Evolutionary conservation across 768 basidiomycete species (phyloP).

Genomic region (Mycena epipterygia): DNA sequence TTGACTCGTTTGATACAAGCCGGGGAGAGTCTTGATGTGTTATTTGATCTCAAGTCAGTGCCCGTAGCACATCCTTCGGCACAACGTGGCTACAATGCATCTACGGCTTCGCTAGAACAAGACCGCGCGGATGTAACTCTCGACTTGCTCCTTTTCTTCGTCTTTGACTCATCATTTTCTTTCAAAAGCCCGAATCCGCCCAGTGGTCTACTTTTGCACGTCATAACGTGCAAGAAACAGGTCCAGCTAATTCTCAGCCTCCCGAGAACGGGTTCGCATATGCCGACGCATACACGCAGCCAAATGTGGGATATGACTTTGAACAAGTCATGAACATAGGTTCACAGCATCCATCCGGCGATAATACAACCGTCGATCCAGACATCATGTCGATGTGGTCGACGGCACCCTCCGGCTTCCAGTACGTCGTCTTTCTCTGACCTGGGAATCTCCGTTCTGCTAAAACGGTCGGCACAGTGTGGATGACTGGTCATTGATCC

Average conservation of each 20-base stretch:
- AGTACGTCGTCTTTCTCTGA: not conserved
- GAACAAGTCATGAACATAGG: not conserved
- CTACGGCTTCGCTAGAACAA: not conserved
- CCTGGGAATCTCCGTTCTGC: not conserved
- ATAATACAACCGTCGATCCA: not conserved
- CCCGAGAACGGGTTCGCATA: not conserved
- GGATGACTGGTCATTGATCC: conserved; percentile 33
- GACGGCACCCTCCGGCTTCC: not conserved
- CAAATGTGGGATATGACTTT: not conserved
- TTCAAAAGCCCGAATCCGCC: not conserved
- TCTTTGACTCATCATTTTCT: not conserved
- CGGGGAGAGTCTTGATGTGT: conserved; percentile 8
- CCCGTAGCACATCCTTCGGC: conserved; percentile 6
- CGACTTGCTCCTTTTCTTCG: too few relatives aligned
- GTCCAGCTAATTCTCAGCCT: too few relatives aligned
- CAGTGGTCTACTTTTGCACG: not conserved
- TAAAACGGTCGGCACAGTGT: conserved; percentile 4
- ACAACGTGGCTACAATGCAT: conserved; percentile 17
- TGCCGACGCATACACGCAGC: not conserved
- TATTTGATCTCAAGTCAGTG: not conserved
- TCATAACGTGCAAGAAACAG: not conserved
- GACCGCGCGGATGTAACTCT: not conserved
- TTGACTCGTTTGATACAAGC: conserved; percentile 21
- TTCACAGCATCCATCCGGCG: not conserved
- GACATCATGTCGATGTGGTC: not conserved